Evolutionary conservation across 352 stramenopile species (phyloP).

Genomic region (Globisporangium apiculatum): DNA sequence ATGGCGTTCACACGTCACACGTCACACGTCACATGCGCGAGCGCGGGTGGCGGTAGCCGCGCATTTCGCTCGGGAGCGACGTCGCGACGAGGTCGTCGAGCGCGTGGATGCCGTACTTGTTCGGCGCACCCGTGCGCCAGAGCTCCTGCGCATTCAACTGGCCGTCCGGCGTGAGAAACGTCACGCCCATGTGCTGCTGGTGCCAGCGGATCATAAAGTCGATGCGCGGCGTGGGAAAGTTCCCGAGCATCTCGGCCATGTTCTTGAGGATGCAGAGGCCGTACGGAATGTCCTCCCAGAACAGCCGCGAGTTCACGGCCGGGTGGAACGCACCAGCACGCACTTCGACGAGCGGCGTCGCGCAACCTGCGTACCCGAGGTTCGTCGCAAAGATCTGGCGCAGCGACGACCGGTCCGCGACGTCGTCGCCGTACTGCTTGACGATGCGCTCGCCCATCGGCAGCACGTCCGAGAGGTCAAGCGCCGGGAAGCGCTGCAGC

Average conservation of each 20-base stretch:
- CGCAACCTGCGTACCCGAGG: conserved; percentile 85
- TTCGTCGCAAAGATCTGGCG: conserved; percentile 90
- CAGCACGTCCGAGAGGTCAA: conserved; percentile 88
- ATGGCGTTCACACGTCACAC: no score
- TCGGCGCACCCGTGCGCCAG: conserved; percentile 82
- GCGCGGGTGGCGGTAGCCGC: conserved; percentile 82
- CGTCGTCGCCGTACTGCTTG: conserved; percentile 90
- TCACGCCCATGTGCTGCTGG: conserved; percentile 87
- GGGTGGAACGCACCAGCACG: conserved; percentile 68
- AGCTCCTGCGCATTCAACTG: conserved; percentile 87
- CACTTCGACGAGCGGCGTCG: conserved; percentile 83
- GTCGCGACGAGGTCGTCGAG: conserved; percentile 88
- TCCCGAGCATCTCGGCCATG: conserved; percentile 90
- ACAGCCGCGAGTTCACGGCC: conserved; percentile 80
- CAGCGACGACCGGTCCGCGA: conserved; percentile 81
- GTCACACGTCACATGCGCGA: conserved; percentile 59
- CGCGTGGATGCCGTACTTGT: conserved; percentile 89
- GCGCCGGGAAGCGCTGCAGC: conserved; percentile 84
- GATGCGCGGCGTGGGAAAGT: conserved; percentile 89
- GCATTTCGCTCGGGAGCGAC: conserved; percentile 83
- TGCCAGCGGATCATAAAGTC: conserved; percentile 94
- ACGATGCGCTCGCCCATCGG: conserved; percentile 88
- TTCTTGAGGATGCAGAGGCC: conserved; percentile 92
- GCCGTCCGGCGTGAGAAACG: conserved; percentile 80
- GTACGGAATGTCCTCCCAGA: conserved; percentile 92